Evolutionary conservation across 1,284 basidiomycete species (phyloP).

Genomic region (Chalciporus sp.): DNA sequence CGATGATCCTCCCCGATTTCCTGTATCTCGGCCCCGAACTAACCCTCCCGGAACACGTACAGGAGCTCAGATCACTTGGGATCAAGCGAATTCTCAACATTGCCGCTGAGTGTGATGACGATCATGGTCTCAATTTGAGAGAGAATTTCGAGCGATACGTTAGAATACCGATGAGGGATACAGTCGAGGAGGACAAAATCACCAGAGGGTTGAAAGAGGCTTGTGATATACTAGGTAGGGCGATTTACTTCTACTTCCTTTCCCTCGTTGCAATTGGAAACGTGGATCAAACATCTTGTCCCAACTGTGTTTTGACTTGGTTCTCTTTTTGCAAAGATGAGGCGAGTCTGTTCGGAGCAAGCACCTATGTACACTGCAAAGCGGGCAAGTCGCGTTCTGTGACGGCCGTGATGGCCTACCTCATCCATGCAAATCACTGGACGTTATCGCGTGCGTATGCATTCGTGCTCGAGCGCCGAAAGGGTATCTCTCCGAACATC

Average conservation of each 20-base stretch:
- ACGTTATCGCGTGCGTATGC: conserved; percentile 87
- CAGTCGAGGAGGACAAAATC: conserved; percentile 91
- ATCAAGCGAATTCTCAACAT: conserved; percentile 90
- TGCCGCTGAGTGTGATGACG: conserved; percentile 87
- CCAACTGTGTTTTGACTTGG: conserved; percentile 5
- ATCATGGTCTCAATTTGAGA: conserved; percentile 69
- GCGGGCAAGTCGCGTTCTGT: conserved; percentile 95
- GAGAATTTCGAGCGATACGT: conserved; percentile 80
- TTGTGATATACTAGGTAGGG: conserved; percentile 82
- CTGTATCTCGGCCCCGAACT: conserved; percentile 91
- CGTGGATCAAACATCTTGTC: conserved; percentile 4
- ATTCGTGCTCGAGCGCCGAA: conserved; percentile 88
- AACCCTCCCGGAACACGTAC: conserved; percentile 72
- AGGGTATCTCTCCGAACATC: conserved; percentile 96
- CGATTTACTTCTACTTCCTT: conserved; percentile 14
- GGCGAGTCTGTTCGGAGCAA: conserved; percentile 83
- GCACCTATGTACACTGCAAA: conserved; percentile 96
- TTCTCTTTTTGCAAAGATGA: conserved; percentile 62
- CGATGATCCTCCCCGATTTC: conserved; percentile 88
- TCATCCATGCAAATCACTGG: conserved; percentile 97
- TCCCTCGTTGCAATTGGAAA: conserved; percentile 3
- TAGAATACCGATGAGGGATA: conserved; percentile 91
- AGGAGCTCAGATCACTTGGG: conserved; percentile 72
- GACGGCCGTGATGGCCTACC: conserved; percentile 96
- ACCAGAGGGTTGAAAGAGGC: conserved; percentile 82